phyloP scores from a whole-genome alignment of 176 grass and related monocot species.

The Carex pumila region DNA sequence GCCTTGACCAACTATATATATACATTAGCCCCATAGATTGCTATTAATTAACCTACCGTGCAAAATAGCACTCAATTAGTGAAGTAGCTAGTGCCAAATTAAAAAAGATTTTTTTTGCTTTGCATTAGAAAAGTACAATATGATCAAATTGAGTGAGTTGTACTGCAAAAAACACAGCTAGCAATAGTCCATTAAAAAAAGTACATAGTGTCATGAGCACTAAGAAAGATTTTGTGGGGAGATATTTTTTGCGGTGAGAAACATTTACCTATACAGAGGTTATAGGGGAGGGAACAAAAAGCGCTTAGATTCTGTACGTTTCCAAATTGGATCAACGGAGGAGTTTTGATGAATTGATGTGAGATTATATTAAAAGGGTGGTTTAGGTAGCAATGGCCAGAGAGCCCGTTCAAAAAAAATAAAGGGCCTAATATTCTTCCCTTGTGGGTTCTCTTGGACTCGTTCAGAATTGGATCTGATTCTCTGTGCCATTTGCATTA shows the following conservation, averaged over 20 bases:
- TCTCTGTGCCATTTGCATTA: neutral
- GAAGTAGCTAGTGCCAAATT: neutral
- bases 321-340: conserved; percentile 15
- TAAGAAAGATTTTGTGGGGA: neutral
- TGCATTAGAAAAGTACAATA: neutral
- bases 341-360: conserved; percentile 26
- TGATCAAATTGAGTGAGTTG: neutral
- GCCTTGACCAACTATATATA: neutral
- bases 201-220: too few species aligned
- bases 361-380: conserved; percentile 18
- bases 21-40: neutral
- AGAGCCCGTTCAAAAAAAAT: conserved; percentile 3
- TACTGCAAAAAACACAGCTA: neutral
- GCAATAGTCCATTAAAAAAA: neutral
- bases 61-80: neutral
- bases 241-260: neutral
- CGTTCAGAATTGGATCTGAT: neutral
- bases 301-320: conserved; percentile 21
- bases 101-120: neutral
- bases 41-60: neutral
- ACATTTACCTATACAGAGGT: conserved; percentile 7
- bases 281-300: conserved; percentile 12
- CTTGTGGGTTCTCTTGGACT: neutral
- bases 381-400: conserved; percentile 14
- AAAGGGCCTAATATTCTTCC: conserved; percentile 7